Conservation (phyloP, 2,329 filamentous ascomycete genomes). For the Phyllosticta paracitricarpa region DNA sequence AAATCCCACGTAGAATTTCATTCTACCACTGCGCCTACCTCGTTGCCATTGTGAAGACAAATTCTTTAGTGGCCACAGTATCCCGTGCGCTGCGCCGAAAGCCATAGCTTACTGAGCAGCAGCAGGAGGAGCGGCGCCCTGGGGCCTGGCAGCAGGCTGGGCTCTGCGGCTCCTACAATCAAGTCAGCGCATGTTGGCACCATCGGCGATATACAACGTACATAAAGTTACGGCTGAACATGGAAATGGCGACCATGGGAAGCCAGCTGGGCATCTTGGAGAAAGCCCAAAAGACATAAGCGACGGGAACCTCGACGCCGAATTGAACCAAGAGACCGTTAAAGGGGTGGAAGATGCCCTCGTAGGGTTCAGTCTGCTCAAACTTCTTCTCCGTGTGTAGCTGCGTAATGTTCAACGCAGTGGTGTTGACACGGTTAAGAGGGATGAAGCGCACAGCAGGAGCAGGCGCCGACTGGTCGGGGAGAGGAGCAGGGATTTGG, state of each 20-base stretch:
- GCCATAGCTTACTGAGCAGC: constrained; percentile 4
- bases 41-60: too few relatives aligned
- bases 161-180: constrained; percentile 1
- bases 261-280: constrained; percentile 56
- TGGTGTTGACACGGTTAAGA: constrained; percentile 61
- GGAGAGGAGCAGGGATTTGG: constrained; percentile 45
- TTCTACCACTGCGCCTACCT: background rate
- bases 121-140: constrained; percentile 1
- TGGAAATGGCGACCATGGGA: constrained; percentile 66
- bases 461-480: constrained; percentile 54
- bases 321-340: constrained; percentile 56
- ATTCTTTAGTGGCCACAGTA: too few relatives aligned
- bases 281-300: constrained; percentile 56
- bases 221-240: constrained; percentile 67
- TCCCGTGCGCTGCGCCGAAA: too few relatives aligned
- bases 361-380: constrained; percentile 41
- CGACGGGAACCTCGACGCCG: constrained; percentile 53
- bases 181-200: background rate
- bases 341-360: constrained; percentile 68
- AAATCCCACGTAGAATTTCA: background rate
- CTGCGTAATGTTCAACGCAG: constrained; percentile 51
- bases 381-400: constrained; percentile 52
- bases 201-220: constrained; percentile 37
- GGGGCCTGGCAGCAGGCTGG: background rate
- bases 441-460: constrained; percentile 55